Base-by-base conservation (phyloP, 1,284 basidiomycete species). In the Papiliotrema laurentii region DNA sequence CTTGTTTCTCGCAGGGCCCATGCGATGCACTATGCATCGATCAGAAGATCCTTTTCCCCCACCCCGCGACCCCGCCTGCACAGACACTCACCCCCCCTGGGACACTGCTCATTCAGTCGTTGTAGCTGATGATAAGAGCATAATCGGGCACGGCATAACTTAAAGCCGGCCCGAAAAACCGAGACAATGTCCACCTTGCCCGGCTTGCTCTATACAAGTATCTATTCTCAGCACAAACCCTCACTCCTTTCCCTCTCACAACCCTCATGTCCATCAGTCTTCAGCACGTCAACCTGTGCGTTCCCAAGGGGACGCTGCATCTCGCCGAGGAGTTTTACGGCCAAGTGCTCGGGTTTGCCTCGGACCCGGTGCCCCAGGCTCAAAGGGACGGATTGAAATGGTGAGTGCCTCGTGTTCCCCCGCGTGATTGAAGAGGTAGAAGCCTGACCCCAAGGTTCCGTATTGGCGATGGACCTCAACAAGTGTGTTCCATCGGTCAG, bases 251-350 rank as follows among this genome's bases (percentile, higher is more conserved):
- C 30, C 16, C 9, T 9, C 9, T 31, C 9, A 31, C 30, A 16
- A 31, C 16, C 19, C n/a, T 6, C 54, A 53, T 60, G 2, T 64
- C 66, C 10, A 57, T 51, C 35, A 31, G 51, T 1, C 41, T 70
- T n/a, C 68, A 70, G 54, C 72, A 74, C 54, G 55, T 72, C 61
- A 72, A 74, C 55, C 54, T 74, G 19, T 58, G 54, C 3, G 69
- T 74, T 11, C 64, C 67, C 0, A 42, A 48, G 27, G 70, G 67
- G 13, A 61, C 59, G 6, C 55, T 74, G 5, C 54, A 65, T 13
- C 54, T 66, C 27, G 70, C 72, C 3, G 56, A 62, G 27, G 67
- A 67, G 55, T 74, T 74, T 49, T 74, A 74, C 50, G 60, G 56
- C 34, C 60, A 56, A 14, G 64, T 70, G 0, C 43, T 74, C 11